Evolutionary conservation across 441 rosid genomes (phyloP).

Genomic region (Metrosideros polymorpha): DNA sequence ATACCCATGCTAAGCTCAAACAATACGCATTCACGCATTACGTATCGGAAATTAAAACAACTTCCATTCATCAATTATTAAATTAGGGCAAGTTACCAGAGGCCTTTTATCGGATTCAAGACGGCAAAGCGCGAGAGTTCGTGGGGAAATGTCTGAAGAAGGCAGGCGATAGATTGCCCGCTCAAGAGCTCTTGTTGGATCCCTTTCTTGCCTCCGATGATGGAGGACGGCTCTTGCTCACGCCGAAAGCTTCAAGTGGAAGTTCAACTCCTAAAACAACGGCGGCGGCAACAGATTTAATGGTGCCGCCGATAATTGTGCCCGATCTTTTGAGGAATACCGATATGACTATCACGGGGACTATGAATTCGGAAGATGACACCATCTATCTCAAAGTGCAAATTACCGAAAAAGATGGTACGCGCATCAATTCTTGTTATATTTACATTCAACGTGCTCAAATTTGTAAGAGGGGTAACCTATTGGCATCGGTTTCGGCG

Average conservation of each 20-base stretch:
- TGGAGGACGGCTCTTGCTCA: conserved; percentile 20
- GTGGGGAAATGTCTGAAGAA: conserved; percentile 69
- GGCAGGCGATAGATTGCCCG: conserved; percentile 66
- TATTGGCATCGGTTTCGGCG: neutral
- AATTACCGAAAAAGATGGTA: conserved; percentile 66
- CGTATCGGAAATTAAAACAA: neutral
- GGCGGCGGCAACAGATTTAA: conserved; percentile 3
- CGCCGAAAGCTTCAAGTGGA: conserved; percentile 18
- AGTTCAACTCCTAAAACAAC: conserved; percentile 17
- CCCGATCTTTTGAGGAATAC: conserved; percentile 42
- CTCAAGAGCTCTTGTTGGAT: conserved; percentile 53
- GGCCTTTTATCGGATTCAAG: conserved; percentile 60
- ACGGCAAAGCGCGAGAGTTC: conserved; percentile 49
- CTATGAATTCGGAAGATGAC: conserved; percentile 65
- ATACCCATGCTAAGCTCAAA: neutral
- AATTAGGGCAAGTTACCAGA: conserved; percentile 74
- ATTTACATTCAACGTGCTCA: neutral
- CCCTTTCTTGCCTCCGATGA: conserved; percentile 47
- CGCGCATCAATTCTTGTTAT: neutral
- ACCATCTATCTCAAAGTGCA: conserved; percentile 78
- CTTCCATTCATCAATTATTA: neutral
- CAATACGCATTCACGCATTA: neutral
- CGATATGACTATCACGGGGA: conserved; percentile 72
- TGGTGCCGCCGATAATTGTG: conserved; percentile 12
- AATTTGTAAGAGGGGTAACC: neutral